phyloP scores from a whole-genome alignment of 768 basidiomycete species.

The Lactarius sp. region DNA sequence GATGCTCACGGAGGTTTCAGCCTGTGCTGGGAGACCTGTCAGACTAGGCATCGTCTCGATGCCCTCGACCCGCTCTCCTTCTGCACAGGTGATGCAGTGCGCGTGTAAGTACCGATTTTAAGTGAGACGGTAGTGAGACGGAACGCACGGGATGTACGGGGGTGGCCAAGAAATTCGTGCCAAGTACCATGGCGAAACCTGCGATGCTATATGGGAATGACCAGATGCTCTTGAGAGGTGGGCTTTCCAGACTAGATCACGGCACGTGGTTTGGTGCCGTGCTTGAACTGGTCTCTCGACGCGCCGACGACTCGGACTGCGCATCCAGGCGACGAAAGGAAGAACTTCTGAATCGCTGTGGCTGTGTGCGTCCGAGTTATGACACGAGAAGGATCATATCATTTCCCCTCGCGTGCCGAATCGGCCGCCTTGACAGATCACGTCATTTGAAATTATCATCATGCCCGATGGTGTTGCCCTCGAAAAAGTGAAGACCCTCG shows the following conservation, averaged over 20 bases:
- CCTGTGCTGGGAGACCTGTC: slow-evolving; percentile 51
- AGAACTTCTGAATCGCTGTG: slow-evolving; percentile 46
- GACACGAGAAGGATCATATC: slow-evolving; percentile 28
- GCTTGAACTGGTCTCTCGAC: slow-evolving; percentile 73
- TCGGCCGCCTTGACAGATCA: slow-evolving; percentile 1
- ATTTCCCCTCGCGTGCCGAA: neutral
- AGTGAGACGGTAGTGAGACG: neutral
- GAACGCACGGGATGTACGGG: slow-evolving; percentile 68
- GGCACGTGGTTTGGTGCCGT: slow-evolving; percentile 59
- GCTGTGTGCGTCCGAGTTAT: slow-evolving; percentile 44
- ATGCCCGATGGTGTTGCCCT: slow-evolving; percentile 87
- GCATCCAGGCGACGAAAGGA: slow-evolving; percentile 57
- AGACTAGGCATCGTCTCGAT: slow-evolving; percentile 51
- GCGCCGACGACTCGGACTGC: slow-evolving; percentile 69
- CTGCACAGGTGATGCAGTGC: slow-evolving; percentile 34
- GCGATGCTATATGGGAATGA: neutral
- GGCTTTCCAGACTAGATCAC: neutral
- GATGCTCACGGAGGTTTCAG: slow-evolving; percentile 69
- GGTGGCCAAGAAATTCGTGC: slow-evolving; percentile 51
- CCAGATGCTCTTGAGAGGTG: too few relatives aligned
- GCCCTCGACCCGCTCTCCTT: slow-evolving; percentile 68
- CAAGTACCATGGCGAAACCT: slow-evolving; percentile 80
- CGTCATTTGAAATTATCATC: slow-evolving; percentile 59
- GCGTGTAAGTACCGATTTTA: neutral
- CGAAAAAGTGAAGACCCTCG: slow-evolving; percentile 85